These are phyloP conservation scores for Elsinoe fawcettii DNA, from an alignment of 2,329 filamentous ascomycete genomes.

Conservation along the genomic window DNA sequence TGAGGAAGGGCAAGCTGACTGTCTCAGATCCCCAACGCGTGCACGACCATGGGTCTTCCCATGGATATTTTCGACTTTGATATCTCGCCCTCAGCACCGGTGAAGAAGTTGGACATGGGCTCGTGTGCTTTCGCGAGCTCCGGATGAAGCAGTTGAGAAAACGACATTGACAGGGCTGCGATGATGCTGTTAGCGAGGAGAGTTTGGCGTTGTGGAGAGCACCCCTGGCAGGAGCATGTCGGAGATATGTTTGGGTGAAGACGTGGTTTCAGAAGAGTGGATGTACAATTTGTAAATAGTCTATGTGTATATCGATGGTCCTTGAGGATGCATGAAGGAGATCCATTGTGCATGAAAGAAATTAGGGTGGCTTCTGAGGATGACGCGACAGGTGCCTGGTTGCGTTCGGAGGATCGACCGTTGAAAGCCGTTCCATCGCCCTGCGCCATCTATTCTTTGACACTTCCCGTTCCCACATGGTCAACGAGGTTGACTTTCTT, in stretches of 20 bases:
- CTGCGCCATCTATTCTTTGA: conserved; percentile 12
- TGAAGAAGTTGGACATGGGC: conserved; percentile 60
- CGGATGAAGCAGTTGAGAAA: not conserved
- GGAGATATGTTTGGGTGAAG: not conserved
- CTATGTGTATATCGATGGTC: not conserved
- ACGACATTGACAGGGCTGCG: not conserved
- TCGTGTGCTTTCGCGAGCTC: conserved; percentile 55
- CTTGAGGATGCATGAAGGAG: conserved; percentile 6
- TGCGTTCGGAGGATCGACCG: conserved; percentile 1
- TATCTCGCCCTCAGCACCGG: conserved; percentile 60
- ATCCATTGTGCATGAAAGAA: not conserved
- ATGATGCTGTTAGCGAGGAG: conserved; percentile 1
- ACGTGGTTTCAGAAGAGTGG: not conserved
- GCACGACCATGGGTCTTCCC: conserved; percentile 78
- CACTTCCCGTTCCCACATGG: not conserved
- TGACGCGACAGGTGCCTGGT: conserved; percentile 9
- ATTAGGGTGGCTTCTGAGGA: not conserved
- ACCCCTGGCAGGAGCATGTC: not conserved
- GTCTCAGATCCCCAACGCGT: conserved; percentile 67
- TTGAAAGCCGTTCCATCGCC: conserved; percentile 11
- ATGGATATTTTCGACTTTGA: conserved; percentile 97
- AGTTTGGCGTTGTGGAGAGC: conserved; percentile 7
- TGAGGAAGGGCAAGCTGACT: conserved; percentile 14
- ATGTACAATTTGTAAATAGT: conserved; percentile 10
- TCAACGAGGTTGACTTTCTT: not conserved